Percentiles rank a stretch among this genome's conserved stretches.
Conservation (phyloP, 495 filamentous ascomycete species). For the Filosporella fistucella region DNA sequence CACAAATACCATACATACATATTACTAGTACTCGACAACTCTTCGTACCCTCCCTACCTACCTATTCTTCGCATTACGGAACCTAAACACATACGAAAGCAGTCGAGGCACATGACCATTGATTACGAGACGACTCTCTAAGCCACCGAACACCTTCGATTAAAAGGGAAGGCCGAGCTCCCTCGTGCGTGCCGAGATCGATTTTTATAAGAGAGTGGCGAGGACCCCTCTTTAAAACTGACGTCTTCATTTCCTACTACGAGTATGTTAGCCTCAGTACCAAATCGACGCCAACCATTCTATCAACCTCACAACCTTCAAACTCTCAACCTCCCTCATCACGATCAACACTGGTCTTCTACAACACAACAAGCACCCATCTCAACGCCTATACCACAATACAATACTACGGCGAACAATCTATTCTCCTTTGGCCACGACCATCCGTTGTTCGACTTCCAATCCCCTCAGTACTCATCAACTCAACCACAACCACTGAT, state of each 20-base stretch:
- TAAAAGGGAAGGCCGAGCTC: too few species aligned
- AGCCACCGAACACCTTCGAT: too few species aligned
- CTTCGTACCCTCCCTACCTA: too few species aligned
- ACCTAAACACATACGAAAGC: too few species aligned
- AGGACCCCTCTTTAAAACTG: not conserved
- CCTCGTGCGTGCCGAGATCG: too few species aligned
- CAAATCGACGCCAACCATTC: slow-evolving; percentile 4
- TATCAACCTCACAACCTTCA: not conserved
- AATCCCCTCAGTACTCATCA: slow-evolving; percentile 9
- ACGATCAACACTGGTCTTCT: slow-evolving; percentile 1
- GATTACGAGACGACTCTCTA: too few species aligned
- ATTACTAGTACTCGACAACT: too few species aligned
- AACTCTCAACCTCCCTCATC: not conserved
- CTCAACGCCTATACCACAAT: slow-evolving; percentile 13
- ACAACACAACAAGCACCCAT: slow-evolving; percentile 3
- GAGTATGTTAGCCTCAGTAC: slow-evolving; percentile 15
- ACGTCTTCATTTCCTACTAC: not conserved
- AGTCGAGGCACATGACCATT: too few species aligned
- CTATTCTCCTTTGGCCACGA: slow-evolving; percentile 16
- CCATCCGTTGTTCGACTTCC: slow-evolving; percentile 21
- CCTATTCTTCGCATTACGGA: too few species aligned
- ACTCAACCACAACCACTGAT: slow-evolving; percentile 19
- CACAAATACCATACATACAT: too few species aligned
- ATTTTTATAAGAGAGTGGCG: too few species aligned
- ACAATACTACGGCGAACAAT: slow-evolving; percentile 12